These are phyloP conservation scores for Galerina sulciceps DNA, from an alignment of 768 basidiomycete genomes.

Conservation along the genomic window DNA sequence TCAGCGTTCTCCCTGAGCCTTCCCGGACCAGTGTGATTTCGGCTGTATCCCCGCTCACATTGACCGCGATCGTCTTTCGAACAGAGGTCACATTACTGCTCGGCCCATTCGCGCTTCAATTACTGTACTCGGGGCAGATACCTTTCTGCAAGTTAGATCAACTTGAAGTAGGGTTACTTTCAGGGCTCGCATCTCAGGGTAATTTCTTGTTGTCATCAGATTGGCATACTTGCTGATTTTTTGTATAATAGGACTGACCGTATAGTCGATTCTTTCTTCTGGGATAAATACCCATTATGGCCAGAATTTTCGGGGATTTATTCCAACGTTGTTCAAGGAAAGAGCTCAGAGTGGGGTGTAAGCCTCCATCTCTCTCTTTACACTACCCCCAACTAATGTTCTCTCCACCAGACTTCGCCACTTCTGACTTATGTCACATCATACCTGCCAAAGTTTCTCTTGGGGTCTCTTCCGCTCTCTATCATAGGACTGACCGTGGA, in stretches of 20 bases:
- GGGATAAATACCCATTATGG: conserved; percentile 77
- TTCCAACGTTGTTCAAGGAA: conserved; percentile 89
- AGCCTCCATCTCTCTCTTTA: conserved; percentile 29
- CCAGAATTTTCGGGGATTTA: conserved; percentile 80
- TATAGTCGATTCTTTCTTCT: conserved; percentile 86
- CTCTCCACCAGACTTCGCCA: conserved; percentile 60
- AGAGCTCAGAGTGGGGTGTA: conserved; percentile 93
- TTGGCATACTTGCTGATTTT: no score
- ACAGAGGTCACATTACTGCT: no score
- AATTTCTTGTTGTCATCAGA: conserved; percentile 1
- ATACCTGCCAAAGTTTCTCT: conserved; percentile 79
- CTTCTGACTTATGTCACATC: conserved; percentile 64
- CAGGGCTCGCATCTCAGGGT: not conserved
- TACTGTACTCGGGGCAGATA: no score
- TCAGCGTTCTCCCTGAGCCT: no score
- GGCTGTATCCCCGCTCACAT: no score
- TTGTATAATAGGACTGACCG: conserved; percentile 71
- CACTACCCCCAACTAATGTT: not conserved
- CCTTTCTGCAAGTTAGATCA: no score
- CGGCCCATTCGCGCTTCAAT: no score
- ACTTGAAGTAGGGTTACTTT: no score
- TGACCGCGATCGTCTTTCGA: no score
- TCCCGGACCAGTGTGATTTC: no score
- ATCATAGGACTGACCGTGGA: conserved; percentile 55
- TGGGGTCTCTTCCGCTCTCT: conserved; percentile 65